Evolutionary conservation across 805 yeast species (phyloP), one percentile per base, ranked within the genome.

Genomic region (Jamesozyma jinghongensis): DNA sequence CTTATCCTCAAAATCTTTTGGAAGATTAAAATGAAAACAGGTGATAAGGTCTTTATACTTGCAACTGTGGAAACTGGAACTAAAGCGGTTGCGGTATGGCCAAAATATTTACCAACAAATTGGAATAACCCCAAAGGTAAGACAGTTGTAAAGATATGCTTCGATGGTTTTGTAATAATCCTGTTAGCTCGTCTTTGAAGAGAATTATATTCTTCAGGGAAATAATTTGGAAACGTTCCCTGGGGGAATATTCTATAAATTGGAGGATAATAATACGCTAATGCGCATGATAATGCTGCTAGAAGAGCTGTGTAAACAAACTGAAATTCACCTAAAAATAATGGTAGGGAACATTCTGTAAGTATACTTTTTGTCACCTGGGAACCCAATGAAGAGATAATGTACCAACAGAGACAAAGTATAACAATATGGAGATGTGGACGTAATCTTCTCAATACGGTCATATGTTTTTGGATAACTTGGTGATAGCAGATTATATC

Each of bases 1-100:
- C 42, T 45, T 5, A 56, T 40, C 10, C 44, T 48, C 14, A 66
- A 19, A 1, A 71, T 8, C 44, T 79, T 65, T 53, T 80, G 81
- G 3, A 80, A 73, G 0, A 68, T 34, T 1, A 80, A 78, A 26
- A 80, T 72, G 18, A 80, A 60, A 34, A 80, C 57, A 0, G 87
- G 87, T 3, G 82, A 73, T 19, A 81, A 57, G 0, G 85, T 79
- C 59, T 80, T 73, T n/a, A 81, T 69, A 42, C 83, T 77, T 1
- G 85, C 78, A 1, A 79, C 83, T 0, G 86, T 77, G 0, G 85
- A 79, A 12, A 80, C 71, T 0, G 85, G 78, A 5, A 79, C 78
- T 32, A 75, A 51, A 5, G 83, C 73, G 0, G 84, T 79, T 0
- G 86, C 85, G 29, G 73, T 70, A 32, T 80, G 70, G 3, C 77